Percentiles rank a stretch among this genome's conserved stretches.
These are phyloP conservation scores for Ephemerocybe angulata DNA, from an alignment of 768 basidiomycete species.

Conservation along the genomic window DNA sequence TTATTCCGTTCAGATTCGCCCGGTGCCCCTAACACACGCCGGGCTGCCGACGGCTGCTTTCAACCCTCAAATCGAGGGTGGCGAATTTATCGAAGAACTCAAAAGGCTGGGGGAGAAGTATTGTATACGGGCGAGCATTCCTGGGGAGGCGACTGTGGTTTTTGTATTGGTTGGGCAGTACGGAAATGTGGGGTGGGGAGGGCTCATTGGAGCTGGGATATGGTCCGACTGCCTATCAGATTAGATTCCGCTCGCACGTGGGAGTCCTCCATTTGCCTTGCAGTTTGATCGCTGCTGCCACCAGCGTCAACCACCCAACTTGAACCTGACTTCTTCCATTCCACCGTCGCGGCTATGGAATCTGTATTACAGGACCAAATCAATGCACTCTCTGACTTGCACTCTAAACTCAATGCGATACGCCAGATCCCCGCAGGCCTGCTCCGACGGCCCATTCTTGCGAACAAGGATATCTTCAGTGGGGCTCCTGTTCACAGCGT, in stretches of 20 bases:
- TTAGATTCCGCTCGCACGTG: conserved; percentile 12
- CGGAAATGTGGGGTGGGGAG: conserved; percentile 29
- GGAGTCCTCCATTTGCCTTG: not conserved
- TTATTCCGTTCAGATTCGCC: conserved; percentile 1
- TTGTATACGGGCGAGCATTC: conserved; percentile 23
- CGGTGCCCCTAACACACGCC: conserved; percentile 4
- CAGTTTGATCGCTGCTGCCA: not conserved
- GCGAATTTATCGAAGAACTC: not conserved
- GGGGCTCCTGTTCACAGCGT: conserved; percentile 17
- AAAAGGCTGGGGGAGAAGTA: conserved; percentile 18
- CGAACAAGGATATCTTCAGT: conserved; percentile 15
- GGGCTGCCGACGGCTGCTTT: conserved; percentile 3
- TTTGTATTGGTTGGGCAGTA: conserved; percentile 38
- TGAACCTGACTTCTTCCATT: too few species aligned
- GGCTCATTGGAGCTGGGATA: conserved; percentile 33
- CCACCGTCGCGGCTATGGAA: conserved; percentile 1
- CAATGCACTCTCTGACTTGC: conserved; percentile 43
- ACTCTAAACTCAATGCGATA: conserved; percentile 39
- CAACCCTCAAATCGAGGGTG: conserved; percentile 1
- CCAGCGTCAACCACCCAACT: too few species aligned
- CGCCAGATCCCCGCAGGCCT: conserved; percentile 46
- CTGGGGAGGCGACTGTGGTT: conserved; percentile 23
- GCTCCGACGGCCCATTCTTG: conserved; percentile 33
- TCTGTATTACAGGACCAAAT: conserved; percentile 39
- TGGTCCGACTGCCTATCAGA: conserved; percentile 26